Evolutionary conservation across 1,139 yeast species (phyloP).

Genomic region (Pichia sp.): DNA sequence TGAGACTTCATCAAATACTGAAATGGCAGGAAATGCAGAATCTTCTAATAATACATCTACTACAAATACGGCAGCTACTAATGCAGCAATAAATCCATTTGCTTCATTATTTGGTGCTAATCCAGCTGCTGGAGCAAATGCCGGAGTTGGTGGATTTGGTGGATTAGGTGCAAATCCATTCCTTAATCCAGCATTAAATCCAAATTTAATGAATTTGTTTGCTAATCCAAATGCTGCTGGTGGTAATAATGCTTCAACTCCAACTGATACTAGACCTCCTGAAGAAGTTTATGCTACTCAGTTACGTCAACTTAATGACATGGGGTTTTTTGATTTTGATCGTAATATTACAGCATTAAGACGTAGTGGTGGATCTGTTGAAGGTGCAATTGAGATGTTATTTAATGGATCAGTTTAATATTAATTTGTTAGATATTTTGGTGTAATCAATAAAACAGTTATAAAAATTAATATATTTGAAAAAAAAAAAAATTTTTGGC

Average conservation of each 20-base stretch:
- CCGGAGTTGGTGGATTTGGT: slow-evolving; percentile 17
- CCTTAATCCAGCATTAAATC: slow-evolving; percentile 31
- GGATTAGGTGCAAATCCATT: slow-evolving; percentile 29
- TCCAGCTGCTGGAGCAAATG: slow-evolving; percentile 36
- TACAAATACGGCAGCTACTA: slow-evolving; percentile 10
- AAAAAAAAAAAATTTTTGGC: no score
- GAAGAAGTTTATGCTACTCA: slow-evolving; percentile 92
- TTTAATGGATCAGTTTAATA: slow-evolving; percentile 44
- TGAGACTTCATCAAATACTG: slow-evolving; percentile 18
- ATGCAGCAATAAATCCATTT: slow-evolving; percentile 15
- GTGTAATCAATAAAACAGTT: no score
- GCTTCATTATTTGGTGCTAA: slow-evolving; percentile 31
- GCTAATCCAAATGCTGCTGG: slow-evolving; percentile 30
- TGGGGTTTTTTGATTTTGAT: slow-evolving; percentile 94
- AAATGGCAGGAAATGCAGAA: slow-evolving; percentile 12
- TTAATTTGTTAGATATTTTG: no score
- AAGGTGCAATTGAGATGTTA: slow-evolving; percentile 89
- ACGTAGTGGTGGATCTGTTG: slow-evolving; percentile 94
- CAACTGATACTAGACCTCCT: slow-evolving; percentile 82
- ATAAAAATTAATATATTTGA: no score
- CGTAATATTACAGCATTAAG: slow-evolving; percentile 85
- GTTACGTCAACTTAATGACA: slow-evolving; percentile 86
- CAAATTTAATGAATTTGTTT: slow-evolving; percentile 32
- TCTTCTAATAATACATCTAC: slow-evolving; percentile 5
- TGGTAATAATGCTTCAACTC: slow-evolving; percentile 18